Evolutionary conservation across 2,329 filamentous ascomycete genomes (phyloP).

Genomic region (Capronia coronata): DNA sequence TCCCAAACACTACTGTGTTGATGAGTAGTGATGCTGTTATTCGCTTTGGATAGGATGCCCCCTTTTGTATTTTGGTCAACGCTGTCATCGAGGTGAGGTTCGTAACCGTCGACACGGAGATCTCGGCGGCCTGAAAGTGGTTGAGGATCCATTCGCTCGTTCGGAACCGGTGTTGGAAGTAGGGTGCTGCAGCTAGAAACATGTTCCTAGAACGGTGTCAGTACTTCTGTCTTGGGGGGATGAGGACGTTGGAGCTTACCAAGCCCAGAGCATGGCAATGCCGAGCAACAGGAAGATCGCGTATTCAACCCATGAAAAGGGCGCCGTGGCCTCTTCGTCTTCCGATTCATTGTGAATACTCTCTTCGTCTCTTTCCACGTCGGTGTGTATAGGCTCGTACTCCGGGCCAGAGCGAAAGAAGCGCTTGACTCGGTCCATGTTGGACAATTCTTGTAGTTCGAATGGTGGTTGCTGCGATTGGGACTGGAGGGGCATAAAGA

Average conservation of each 20-base stretch:
- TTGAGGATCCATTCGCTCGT: constrained; percentile 62
- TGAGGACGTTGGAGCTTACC: constrained; percentile 51
- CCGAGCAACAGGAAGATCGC: constrained; percentile 76
- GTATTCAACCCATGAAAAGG: constrained; percentile 83
- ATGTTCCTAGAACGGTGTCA: constrained; percentile 65
- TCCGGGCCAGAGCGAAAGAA: constrained; percentile 32
- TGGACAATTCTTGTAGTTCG: constrained; percentile 24
- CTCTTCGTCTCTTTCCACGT: constrained; percentile 19
- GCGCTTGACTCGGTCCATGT: constrained; percentile 35
- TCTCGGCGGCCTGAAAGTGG: constrained; percentile 84
- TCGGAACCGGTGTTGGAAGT: constrained; percentile 78
- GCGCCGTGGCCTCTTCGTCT: constrained; percentile 14
- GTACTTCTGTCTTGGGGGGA: background rate
- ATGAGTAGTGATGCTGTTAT: constrained; percentile 71
- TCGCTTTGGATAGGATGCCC: constrained; percentile 79
- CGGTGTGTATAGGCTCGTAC: constrained; percentile 30
- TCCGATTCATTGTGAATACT: constrained; percentile 12
- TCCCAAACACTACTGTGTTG: constrained; percentile 67
- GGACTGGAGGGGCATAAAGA: constrained; percentile 8
- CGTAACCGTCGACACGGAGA: constrained; percentile 76
- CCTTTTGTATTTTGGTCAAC: constrained; percentile 71
- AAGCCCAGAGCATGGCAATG: constrained; percentile 94
- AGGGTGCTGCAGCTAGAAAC: constrained; percentile 91
- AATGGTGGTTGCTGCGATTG: constrained; percentile 9
- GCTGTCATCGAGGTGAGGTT: constrained; percentile 71